Evolutionary conservation across 208 protist species (phyloP), one percentile per base, ranked within the genome.

Genomic region (Acanthamoeba triangularis): DNA sequence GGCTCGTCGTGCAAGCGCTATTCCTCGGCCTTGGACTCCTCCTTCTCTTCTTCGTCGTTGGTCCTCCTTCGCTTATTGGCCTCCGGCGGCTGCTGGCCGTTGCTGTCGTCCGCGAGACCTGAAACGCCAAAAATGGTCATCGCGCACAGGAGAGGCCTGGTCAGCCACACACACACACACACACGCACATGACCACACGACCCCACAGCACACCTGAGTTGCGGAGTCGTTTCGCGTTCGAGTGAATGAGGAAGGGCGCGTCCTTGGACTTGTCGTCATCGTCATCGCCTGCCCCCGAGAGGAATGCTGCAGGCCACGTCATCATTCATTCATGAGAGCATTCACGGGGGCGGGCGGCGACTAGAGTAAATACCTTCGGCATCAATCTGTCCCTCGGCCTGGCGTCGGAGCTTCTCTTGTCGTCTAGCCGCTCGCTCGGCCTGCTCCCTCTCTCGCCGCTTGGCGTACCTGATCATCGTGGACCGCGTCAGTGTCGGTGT

Each of bases 371-470:
- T 82, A 82, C 74, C 74, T 82, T 82, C 74, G 30, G 74, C 74
- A 16, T 82, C 74, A 7, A 82, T 82, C 20, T 82, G 74, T 13
- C 41, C 41, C 41, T 82, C 74, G 11, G 74, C 37, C 25, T 82
- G 74, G 4, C 74, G 74, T n/a, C 20, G 5, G 74, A 82, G 74
- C 41, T 82, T 82, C 74, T 41, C 74, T 35, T 82, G 74, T 37
- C 74, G 5, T 52, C 41, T 25, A 3, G 74, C 33, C 41, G 74
- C 16, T 49, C 74, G 74, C 41, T 82, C 74, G 11, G 74, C 74
- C 37, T 52, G 74, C 25, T 82, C 74, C 74, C 74, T 41, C 41
- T 82, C 74, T 16, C 33, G 5, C 7, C 74, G 33, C 74, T 82
- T 52, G 11, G 37, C 37, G 30, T 82, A 82, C 18, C 74, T 82